phyloP scores from a whole-genome alignment of 2,329 filamentous ascomycete species.

The Sarocladium strictum region DNA sequence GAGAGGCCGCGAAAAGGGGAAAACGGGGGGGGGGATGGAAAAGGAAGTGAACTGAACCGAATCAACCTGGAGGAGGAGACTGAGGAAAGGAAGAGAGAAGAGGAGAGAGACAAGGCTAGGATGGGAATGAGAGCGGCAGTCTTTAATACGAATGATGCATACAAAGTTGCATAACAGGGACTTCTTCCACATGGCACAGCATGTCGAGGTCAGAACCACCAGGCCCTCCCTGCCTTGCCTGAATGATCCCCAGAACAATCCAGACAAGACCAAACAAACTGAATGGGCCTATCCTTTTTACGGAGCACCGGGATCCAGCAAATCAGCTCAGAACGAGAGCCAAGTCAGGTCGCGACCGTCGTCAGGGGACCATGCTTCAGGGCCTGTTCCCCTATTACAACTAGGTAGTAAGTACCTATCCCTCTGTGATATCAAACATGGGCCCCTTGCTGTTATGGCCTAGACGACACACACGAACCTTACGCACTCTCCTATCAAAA shows the following conservation, averaged over 20 bases:
- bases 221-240: no score
- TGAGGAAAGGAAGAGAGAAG: conserved; percentile 6
- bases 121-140: background rate
- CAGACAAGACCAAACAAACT: background rate
- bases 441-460: no score
- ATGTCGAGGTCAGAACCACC: no score
- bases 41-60: conserved; percentile 17
- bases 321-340: background rate
- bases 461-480: no score
- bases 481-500: background rate
- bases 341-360: background rate
- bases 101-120: background rate
- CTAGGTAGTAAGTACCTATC: no score
- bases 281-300: no score
- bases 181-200: no score
- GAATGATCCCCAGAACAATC: background rate
- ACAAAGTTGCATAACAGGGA: no score
- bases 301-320: no score
- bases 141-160: no score
- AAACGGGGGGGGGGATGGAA: conserved; percentile 11
- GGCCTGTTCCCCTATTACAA: no score
- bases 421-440: no score
- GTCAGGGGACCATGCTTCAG: background rate
- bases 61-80: conserved; percentile 8
- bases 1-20: background rate